Evolutionary conservation across 768 basidiomycete genomes (phyloP).

Genomic region (Amanita jacksonii): DNA sequence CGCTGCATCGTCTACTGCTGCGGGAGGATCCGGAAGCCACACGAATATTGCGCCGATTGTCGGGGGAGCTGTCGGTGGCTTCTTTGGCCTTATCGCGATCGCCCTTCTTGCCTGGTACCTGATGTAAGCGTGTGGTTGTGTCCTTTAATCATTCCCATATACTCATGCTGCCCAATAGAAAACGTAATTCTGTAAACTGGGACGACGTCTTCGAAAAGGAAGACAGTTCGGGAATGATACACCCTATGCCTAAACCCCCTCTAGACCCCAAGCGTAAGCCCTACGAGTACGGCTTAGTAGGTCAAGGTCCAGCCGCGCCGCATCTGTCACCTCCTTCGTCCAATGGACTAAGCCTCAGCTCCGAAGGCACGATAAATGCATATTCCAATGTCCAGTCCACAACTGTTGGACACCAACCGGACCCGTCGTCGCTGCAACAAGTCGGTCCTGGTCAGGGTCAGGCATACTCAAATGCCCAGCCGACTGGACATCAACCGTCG

Average conservation of each 20-base stretch:
- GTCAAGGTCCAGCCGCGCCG: constrained; percentile 28
- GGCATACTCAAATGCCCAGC: no score
- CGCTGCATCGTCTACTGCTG: no score
- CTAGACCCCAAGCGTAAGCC: constrained; percentile 34
- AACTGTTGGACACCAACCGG: no score
- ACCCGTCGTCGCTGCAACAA: no score
- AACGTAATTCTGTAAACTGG: constrained; percentile 13
- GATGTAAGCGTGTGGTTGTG: constrained; percentile 14
- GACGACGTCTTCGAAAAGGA: constrained; percentile 19
- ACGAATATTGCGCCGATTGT: constrained; percentile 18
- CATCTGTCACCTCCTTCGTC: constrained; percentile 29
- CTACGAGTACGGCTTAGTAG: constrained; percentile 57
- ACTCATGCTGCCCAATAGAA: no score
- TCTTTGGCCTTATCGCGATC: constrained; percentile 16
- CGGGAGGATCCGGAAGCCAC: no score
- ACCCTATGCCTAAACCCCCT: no score
- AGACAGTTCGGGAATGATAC: no score
- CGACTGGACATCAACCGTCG: no score
- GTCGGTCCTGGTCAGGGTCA: no score
- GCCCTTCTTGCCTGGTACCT: constrained; percentile 18
- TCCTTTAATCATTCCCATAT: no score
- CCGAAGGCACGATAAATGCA: constrained; percentile 14
- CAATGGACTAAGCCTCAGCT: constrained; percentile 15
- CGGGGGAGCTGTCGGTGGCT: constrained; percentile 20
- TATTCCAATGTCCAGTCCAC: no score